Conservation (phyloP, 768 basidiomycete species). For the Botryobasidium botryosum region DNA sequence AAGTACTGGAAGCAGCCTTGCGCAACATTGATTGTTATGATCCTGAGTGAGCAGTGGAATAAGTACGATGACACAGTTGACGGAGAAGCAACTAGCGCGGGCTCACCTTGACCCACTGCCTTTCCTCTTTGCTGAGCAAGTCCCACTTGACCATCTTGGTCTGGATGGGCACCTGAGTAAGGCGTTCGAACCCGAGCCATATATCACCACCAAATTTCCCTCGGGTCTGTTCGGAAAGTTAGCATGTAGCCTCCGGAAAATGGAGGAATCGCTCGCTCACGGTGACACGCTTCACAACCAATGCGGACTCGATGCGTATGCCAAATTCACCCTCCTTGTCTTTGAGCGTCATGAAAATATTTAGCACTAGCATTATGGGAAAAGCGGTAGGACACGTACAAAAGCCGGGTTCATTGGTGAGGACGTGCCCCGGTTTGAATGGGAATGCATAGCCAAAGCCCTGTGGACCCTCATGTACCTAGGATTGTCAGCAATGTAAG, state of each 20-base stretch:
- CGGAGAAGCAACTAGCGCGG: background rate
- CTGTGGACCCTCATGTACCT: constrained; percentile 33
- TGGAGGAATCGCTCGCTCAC: constrained; percentile 21
- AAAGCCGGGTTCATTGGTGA: constrained; percentile 90
- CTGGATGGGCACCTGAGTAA: constrained; percentile 31
- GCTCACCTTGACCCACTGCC: constrained; percentile 33
- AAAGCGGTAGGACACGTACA: constrained; percentile 35
- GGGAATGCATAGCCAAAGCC: constrained; percentile 54
- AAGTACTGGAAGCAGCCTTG: constrained; percentile 6
- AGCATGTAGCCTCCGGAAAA: constrained; percentile 8
- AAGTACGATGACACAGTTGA: background rate
- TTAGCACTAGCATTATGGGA: background rate
- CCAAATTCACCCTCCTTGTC: constrained; percentile 73
- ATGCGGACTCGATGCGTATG: constrained; percentile 79
- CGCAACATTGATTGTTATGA: constrained; percentile 8
- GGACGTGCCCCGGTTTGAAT: constrained; percentile 70
- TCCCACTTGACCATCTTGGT: constrained; percentile 20
- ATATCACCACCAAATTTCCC: constrained; percentile 10
- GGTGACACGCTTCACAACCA: constrained; percentile 52
- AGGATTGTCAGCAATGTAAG: background rate
- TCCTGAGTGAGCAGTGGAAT: background rate
- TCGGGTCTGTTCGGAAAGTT: constrained; percentile 1
- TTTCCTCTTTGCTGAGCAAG: constrained; percentile 49
- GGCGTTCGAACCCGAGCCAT: constrained; percentile 83
- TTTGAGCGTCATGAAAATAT: constrained; percentile 16